These are phyloP conservation scores for Fusarium albidum DNA, from an alignment of 2,329 filamentous ascomycete genomes.

Conservation along the genomic window DNA sequence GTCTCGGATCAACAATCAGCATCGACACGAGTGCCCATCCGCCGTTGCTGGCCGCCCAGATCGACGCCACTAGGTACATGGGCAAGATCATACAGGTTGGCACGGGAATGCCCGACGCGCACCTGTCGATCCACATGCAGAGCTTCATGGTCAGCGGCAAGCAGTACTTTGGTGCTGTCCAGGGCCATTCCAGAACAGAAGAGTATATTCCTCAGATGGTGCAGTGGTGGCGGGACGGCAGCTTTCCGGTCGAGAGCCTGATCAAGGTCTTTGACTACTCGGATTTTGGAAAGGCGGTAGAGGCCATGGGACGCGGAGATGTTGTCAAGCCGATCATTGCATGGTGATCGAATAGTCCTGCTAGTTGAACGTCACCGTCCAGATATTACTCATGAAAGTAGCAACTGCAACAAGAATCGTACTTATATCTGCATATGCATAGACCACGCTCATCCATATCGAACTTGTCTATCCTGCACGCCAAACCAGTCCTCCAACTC, in stretches of 20 bases:
- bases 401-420: too few relatives aligned
- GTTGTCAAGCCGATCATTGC: conserved; percentile 46
- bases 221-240: conserved; percentile 43
- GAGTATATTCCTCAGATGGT: conserved; percentile 48
- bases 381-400: too few relatives aligned
- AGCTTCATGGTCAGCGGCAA: conserved; percentile 57
- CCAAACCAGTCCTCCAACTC: conserved; percentile 73
- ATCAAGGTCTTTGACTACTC: conserved; percentile 43
- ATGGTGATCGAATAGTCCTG: conserved; percentile 33
- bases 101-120: conserved; percentile 52
- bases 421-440: too few relatives aligned
- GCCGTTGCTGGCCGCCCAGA: conserved; percentile 50
- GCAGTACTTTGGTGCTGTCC: conserved; percentile 54
- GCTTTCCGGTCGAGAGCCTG: conserved; percentile 45
- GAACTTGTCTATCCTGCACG: conserved; percentile 61
- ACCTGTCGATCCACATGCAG: conserved; percentile 52
- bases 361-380: too few relatives aligned
- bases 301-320: conserved; percentile 41
- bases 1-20: conserved; percentile 54
- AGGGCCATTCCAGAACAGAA: conserved; percentile 48
- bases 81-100: conserved; percentile 61
- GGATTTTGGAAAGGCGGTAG: conserved; percentile 42
- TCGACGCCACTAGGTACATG: conserved; percentile 52
- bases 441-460: conserved; percentile 39
- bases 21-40: conserved; percentile 59